Evolutionary conservation across 2,329 filamentous ascomycete species (phyloP), one percentile per base, ranked within the genome.

Genomic region (Cladosporium sp.): DNA sequence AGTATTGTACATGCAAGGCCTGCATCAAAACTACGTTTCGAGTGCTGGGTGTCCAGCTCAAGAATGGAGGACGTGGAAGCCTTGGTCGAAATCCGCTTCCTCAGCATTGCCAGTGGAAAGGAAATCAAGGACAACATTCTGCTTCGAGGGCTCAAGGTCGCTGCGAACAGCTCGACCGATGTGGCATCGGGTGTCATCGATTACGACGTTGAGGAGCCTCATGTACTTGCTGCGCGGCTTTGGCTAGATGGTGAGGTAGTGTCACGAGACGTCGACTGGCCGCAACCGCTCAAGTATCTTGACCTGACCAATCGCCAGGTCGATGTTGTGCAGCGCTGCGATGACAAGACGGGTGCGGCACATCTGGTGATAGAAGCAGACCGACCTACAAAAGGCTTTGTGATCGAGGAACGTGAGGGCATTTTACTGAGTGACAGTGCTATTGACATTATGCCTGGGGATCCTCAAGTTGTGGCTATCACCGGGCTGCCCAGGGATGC

Each of bases 251-350:
- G 75, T 25, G 67, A 77, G 58, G 62, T 84, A 15, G 75, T 82
- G 2, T 78, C 80, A 12, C 75, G 82, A 55, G 82, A 84, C 62
- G 75, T 81, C 5, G 82, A 84, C 70, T 85, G 82, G 82, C 82
- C 82, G 4, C 82, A 84, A 66, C 82, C 82, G 43, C 77, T 84
- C 65, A 84, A 84, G 70, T 84, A 84, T 66, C 77, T 84, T 14
- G 76, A 80, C 60, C 77, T 84, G 60, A 74, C 75, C 3, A 73
- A 80, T 37, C 76, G 82, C 39, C 78, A 78, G 19, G 73, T 84
- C 1, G 69, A 79, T 55, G 74, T 82, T 9, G 56, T 55, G 22
- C 49, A 71, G 28, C 73, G 74, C 17, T 69, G 72, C 39, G 74
- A 71, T 39, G 75, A 82, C 30, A 34, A 34, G 30, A 34, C 30